These are phyloP conservation scores for Coemansia sp. DNA, from an alignment of 192 early-diverging fungal genomes.

Conservation along the genomic window DNA sequence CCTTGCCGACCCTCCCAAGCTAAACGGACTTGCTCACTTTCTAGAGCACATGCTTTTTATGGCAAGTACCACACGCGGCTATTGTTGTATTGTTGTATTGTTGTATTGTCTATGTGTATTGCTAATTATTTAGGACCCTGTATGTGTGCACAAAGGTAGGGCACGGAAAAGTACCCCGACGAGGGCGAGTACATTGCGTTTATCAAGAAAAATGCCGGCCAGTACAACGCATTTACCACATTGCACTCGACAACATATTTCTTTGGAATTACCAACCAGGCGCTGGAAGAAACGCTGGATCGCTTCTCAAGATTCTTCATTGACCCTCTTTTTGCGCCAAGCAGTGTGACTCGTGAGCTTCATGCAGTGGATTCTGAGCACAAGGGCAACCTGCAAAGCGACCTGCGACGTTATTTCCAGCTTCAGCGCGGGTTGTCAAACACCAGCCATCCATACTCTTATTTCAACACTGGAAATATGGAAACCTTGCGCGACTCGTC, in stretches of 20 bases:
- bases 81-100: too few species aligned
- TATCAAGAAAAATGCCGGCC: conserved; percentile 24
- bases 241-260: conserved; percentile 16
- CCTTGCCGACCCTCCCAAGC: conserved; percentile 57
- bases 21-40: conserved; percentile 69
- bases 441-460: conserved; percentile 60
- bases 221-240: conserved; percentile 32
- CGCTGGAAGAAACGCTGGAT: conserved; percentile 59
- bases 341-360: conserved; percentile 81
- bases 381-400: conserved; percentile 78
- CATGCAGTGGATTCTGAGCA: conserved; percentile 91
- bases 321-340: conserved; percentile 72
- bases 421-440: conserved; percentile 26
- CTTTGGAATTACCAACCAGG: conserved; percentile 25
- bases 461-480: conserved; percentile 61
- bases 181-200: conserved; percentile 61
- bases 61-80: neutral
- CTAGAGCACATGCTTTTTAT: conserved; percentile 72
- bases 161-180: conserved; percentile 65
- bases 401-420: conserved; percentile 20
- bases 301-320: conserved; percentile 85
- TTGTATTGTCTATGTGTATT: too few species aligned
- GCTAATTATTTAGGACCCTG: too few species aligned
- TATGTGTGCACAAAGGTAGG: conserved; percentile 13
- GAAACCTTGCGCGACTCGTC: conserved; percentile 65